Conservation (phyloP, 371 early-diverging fungal species). For the Dentiscutata heterogama region DNA sequence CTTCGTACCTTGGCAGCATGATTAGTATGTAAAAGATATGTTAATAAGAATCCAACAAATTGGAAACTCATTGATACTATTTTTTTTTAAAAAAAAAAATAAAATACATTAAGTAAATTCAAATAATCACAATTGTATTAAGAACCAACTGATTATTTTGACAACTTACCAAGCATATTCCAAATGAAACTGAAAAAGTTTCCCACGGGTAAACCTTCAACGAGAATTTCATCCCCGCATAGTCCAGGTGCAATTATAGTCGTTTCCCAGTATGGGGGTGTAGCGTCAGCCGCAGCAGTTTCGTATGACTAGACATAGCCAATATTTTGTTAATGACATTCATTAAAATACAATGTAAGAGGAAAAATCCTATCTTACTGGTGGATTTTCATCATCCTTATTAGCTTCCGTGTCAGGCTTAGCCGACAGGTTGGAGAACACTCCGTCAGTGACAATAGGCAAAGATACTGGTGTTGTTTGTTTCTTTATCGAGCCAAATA, state of each 20-base stretch:
- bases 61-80: slow-evolving; percentile 78
- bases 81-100: not conserved
- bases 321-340: not conserved
- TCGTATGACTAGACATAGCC: slow-evolving; percentile 65
- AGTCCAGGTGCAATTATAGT: slow-evolving; percentile 67
- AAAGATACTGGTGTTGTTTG: slow-evolving; percentile 44
- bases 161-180: slow-evolving; percentile 65
- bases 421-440: slow-evolving; percentile 71
- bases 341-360: not conserved
- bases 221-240: slow-evolving; percentile 66
- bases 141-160: not conserved
- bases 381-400: slow-evolving; percentile 57
- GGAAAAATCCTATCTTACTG: slow-evolving; percentile 49
- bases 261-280: slow-evolving; percentile 72
- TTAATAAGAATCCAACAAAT: slow-evolving; percentile 76
- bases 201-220: slow-evolving; percentile 76
- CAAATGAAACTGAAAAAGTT: slow-evolving; percentile 66
- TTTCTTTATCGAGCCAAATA: slow-evolving; percentile 28
- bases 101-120: not conserved
- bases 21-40: slow-evolving; percentile 73
- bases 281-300: slow-evolving; percentile 67
- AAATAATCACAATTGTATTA: not conserved
- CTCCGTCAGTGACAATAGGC: slow-evolving; percentile 63
- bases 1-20: slow-evolving; percentile 68
- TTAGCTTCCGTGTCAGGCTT: slow-evolving; percentile 61